Evolutionary conservation across 768 basidiomycete genomes (phyloP).

Genomic region (Tricholoma sp.): DNA sequence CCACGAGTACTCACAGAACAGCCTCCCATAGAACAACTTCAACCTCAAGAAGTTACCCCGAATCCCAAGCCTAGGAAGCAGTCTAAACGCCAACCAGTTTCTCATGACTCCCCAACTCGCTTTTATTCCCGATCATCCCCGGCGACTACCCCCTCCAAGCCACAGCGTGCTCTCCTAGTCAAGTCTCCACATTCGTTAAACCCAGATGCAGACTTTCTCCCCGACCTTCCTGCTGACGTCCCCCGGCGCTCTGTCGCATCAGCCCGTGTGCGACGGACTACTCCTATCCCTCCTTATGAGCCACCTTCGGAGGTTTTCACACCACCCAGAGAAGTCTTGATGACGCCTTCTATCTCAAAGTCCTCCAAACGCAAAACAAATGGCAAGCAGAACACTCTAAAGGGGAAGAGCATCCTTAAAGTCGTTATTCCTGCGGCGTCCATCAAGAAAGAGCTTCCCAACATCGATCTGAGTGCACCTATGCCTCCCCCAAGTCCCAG

Average conservation of each 20-base stretch:
- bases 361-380: slow-evolving; percentile 28
- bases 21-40: slow-evolving; percentile 15
- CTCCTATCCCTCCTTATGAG: slow-evolving; percentile 59
- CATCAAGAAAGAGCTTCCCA: slow-evolving; percentile 64
- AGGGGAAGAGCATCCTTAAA: slow-evolving; percentile 15
- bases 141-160: slow-evolving; percentile 15
- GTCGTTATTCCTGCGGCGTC: slow-evolving; percentile 1
- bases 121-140: slow-evolving; percentile 7
- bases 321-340: slow-evolving; percentile 58
- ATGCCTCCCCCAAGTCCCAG: slow-evolving; percentile 69
- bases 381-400: slow-evolving; percentile 10
- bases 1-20: slow-evolving; percentile 1
- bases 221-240: slow-evolving; percentile 23
- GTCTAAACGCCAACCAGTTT: slow-evolving; percentile 13
- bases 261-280: slow-evolving; percentile 35
- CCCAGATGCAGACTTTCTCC: slow-evolving; percentile 45
- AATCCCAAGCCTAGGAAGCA: slow-evolving; percentile 62
- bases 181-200: slow-evolving; percentile 44
- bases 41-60: slow-evolving; percentile 41
- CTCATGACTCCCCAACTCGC: slow-evolving; percentile 24
- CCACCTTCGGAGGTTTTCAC: slow-evolving; percentile 67
- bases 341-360: slow-evolving; percentile 35
- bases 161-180: slow-evolving; percentile 19
- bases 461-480: slow-evolving; percentile 51
- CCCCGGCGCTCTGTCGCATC: slow-evolving; percentile 18